Percentiles rank a stretch among this genome's conserved stretches.
These are phyloP conservation scores for Syzygium malaccense DNA, from an alignment of 441 rosid species.

Conservation along the genomic window DNA sequence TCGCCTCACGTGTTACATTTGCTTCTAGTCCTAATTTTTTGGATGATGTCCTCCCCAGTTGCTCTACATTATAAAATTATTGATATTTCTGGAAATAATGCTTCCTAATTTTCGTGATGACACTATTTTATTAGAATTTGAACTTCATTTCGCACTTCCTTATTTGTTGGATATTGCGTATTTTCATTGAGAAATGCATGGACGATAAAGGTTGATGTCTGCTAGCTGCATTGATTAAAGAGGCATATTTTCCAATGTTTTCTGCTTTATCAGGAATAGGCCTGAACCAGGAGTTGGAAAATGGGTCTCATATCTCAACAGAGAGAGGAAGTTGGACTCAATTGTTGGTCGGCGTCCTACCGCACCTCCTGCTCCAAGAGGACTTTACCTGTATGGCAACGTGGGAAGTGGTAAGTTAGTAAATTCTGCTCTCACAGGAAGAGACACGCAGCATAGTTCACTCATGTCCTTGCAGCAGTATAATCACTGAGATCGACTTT, in stretches of 20 bases:
- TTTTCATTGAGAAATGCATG: background rate
- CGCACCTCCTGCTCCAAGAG: constrained; percentile 81
- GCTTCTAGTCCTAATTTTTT: background rate
- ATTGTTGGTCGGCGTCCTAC: constrained; percentile 62
- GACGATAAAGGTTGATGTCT: background rate
- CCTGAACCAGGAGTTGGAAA: constrained; percentile 76
- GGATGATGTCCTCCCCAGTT: background rate
- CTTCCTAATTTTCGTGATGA: background rate
- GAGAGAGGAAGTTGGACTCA: constrained; percentile 78
- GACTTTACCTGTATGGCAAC: constrained; percentile 82
- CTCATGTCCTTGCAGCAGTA: background rate
- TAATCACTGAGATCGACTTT: background rate
- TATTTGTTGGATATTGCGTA: background rate
- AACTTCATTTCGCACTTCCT: background rate
- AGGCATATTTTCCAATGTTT: background rate
- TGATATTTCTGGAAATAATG: background rate
- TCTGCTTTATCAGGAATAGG: constrained; percentile 31
- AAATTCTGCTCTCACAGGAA: background rate
- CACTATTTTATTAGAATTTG: background rate
- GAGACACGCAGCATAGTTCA: background rate
- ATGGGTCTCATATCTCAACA: constrained; percentile 90
- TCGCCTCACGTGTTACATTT: background rate
- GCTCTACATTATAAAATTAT: background rate
- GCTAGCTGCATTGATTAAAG: background rate
- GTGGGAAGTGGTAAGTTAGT: constrained; percentile 78